A percentile compares a stretch with the other conserved stretches of the same genome.
Evolutionary conservation across 441 rosid species (phyloP).

Genomic region (Aleurites moluccanus): DNA sequence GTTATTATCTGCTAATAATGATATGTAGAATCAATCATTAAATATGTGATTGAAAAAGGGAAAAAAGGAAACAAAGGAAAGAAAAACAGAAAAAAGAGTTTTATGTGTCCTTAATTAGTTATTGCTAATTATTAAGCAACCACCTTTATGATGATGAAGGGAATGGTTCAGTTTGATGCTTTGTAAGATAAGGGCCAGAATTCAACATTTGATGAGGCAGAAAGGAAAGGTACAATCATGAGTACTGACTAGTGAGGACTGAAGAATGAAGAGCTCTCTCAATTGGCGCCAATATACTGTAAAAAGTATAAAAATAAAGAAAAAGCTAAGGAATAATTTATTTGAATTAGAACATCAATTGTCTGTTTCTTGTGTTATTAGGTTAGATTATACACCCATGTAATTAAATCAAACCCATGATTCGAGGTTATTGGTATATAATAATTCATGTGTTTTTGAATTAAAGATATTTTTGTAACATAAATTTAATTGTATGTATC

Average conservation of each 20-base stretch:
- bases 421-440: no score
- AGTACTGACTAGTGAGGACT: background rate
- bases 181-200: background rate
- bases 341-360: background rate
- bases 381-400: no score
- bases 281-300: background rate
- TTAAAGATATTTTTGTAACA: no score
- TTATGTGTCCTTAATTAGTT: background rate
- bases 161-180: background rate
- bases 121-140: background rate
- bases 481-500: no score
- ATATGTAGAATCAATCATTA: background rate
- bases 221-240: background rate
- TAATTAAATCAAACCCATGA: no score
- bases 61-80: no score
- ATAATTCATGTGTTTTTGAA: no score
- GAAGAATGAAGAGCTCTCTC: no score
- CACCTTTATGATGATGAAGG: background rate
- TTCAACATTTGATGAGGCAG: background rate
- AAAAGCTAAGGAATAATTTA: background rate
- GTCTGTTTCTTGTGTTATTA: no score
- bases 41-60: background rate
- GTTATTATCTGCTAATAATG: background rate
- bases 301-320: background rate
- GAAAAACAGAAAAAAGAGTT: background rate